These are phyloP conservation scores for Colletotrichum horii DNA, from an alignment of 2,329 filamentous ascomycete genomes.

Conservation along the genomic window DNA sequence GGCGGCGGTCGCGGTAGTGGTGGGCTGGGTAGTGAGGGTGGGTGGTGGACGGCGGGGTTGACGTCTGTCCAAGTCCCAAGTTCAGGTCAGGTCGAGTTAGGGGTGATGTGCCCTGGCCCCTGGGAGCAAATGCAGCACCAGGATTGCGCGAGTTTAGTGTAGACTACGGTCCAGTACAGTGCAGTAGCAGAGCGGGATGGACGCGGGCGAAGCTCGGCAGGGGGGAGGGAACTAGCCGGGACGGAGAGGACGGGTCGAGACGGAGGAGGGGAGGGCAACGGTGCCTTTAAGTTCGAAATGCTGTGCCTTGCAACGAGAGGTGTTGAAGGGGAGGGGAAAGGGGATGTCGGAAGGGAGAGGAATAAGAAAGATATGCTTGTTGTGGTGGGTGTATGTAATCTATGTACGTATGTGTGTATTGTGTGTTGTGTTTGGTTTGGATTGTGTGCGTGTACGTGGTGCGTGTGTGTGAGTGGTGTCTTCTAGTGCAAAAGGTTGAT, in stretches of 20 bases:
- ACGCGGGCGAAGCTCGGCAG: slow-evolving; percentile 16
- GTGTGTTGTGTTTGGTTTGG: not conserved
- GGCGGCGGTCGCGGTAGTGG: not conserved
- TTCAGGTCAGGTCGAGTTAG: slow-evolving; percentile 8
- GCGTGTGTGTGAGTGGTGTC: not conserved
- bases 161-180: not conserved
- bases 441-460: not conserved
- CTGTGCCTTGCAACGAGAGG: not conserved
- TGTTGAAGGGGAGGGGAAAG: not conserved
- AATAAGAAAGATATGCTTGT: not conserved
- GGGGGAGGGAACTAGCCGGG: not conserved
- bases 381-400: not conserved
- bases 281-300: not conserved
- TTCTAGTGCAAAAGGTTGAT: slow-evolving; percentile 7
- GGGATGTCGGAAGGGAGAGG: not conserved
- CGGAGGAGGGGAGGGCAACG: not conserved
- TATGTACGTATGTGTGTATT: not conserved
- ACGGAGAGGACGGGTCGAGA: not conserved
- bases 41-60: slow-evolving; percentile 18
- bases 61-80: not conserved
- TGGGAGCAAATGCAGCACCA: slow-evolving; percentile 11
- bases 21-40: not conserved
- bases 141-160: slow-evolving; percentile 21
- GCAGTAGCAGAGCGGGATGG: slow-evolving; percentile 5
- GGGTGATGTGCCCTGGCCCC: slow-evolving; percentile 18